Percentiles rank a stretch among this genome's conserved stretches.
These are phyloP conservation scores for Daldinia sp. DNA, from an alignment of 2,329 filamentous ascomycete genomes.

Conservation along the genomic window DNA sequence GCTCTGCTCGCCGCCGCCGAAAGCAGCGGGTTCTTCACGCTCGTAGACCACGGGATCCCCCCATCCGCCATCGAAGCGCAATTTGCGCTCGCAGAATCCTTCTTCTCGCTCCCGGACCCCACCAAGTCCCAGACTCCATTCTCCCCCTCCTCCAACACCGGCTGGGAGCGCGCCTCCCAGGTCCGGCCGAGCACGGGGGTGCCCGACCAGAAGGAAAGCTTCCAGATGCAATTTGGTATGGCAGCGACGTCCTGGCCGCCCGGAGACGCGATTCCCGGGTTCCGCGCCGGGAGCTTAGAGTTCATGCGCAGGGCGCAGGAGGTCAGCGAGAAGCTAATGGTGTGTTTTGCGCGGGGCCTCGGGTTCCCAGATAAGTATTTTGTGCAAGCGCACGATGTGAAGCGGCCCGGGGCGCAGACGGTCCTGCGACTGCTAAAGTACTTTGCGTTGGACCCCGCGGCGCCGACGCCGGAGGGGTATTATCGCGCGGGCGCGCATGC, in stretches of 20 bases:
- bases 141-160: constrained; percentile 60
- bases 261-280: constrained; percentile 58
- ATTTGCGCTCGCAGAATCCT: constrained; percentile 58
- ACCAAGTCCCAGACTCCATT: constrained; percentile 64
- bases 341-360: constrained; percentile 65
- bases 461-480: constrained; percentile 54
- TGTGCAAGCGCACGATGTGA: constrained; percentile 60
- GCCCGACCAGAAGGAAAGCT: constrained; percentile 67
- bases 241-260: constrained; percentile 55
- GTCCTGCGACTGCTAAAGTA: constrained; percentile 67
- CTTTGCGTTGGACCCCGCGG: constrained; percentile 53
- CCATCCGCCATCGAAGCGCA: constrained; percentile 58
- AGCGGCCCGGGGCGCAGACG: constrained; percentile 60
- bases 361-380: constrained; percentile 66
- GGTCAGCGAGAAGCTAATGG: constrained; percentile 64
- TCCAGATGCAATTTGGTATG: constrained; percentile 67
- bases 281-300: constrained; percentile 52
- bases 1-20: constrained; percentile 63
- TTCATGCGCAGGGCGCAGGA: constrained; percentile 65
- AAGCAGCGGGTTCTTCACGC: constrained; percentile 67
- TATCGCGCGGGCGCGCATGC: constrained; percentile 70
- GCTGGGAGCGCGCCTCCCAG: constrained; percentile 68
- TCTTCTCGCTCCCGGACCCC: constrained; percentile 62
- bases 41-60: constrained; percentile 64
- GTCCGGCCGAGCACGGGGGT: constrained; percentile 66